Percentiles rank a stretch among this genome's conserved stretches.
Conservation (phyloP, 257 asterid genomes). For the Agastache rugosa region DNA sequence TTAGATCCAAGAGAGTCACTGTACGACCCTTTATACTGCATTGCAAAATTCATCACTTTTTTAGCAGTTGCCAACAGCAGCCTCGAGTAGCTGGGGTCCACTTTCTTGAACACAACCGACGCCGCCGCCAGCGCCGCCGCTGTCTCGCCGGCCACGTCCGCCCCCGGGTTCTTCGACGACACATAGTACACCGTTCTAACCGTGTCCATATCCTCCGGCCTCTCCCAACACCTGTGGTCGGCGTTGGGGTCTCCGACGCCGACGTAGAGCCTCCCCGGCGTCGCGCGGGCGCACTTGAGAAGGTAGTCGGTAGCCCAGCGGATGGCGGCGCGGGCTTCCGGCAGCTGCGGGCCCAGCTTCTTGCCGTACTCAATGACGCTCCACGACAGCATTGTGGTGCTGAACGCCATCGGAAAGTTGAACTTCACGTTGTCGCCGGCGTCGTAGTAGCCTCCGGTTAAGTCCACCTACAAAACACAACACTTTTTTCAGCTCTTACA, state of each 20-base stretch:
- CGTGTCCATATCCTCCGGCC: conserved; percentile 96
- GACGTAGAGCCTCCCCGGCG: conserved; percentile 76
- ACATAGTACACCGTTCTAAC: conserved; percentile 61
- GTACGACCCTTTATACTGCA: conserved; percentile 69
- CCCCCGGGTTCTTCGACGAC: conserved; percentile 72
- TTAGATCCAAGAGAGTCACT: conserved; percentile 73
- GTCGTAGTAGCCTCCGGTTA: conserved; percentile 86
- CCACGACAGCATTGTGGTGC: conserved; percentile 93
- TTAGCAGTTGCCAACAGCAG: conserved; percentile 59
- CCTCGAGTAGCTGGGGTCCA: conserved; percentile 58
- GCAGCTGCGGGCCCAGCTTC: conserved; percentile 64
- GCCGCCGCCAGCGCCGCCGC: conserved; percentile 95
- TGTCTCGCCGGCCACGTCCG: conserved; percentile 92
- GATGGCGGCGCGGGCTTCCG: conserved; percentile 54
- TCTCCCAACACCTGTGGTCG: conserved; percentile 90
- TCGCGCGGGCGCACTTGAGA: conserved; percentile 73
- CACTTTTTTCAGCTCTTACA: too few species aligned
- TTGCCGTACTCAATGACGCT: conserved; percentile 67
- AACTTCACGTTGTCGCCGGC: conserved; percentile 95
- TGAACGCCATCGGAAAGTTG: conserved; percentile 86
- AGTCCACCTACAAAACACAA: conserved; percentile 59
- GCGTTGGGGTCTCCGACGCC: conserved; percentile 85
- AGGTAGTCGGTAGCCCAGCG: conserved; percentile 93
- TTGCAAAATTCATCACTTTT: conserved; percentile 70
- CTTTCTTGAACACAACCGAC: conserved; percentile 68